Base-by-base conservation (phyloP, 768 basidiomycete genomes). In the Pisolithus marmoratus region DNA sequence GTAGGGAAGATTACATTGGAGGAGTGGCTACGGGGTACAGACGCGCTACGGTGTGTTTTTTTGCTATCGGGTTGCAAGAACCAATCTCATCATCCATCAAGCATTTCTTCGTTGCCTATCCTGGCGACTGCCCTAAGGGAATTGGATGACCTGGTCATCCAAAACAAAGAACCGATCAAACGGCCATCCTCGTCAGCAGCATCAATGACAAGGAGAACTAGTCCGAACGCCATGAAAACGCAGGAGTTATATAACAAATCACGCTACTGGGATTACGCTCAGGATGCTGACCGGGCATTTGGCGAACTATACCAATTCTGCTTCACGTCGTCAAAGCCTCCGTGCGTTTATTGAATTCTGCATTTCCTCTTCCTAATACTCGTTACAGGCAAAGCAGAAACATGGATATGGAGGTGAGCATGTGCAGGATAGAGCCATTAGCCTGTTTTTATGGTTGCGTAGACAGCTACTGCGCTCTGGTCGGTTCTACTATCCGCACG, bases 381-480 rank as follows among this genome's bases (percentile, higher is more conserved):
- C 37, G 50, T 27, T 29, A 27, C 41, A 90, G 87, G 63, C 77
- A 80, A 63, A 81, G 81, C 19, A 78, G 82, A 57, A 90, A 88
- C 63, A 81, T 90, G 55, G 88, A 90, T 48, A 87, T 91, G 75
- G 88, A 91, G 71, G 87, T 87, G 55, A 59, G 72, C 58, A 20
- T n/a, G 4, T 42, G 40, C 5, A n/a, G 14, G 29, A 12, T 41
- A 22, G 19, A 23, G 5, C 27, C 38, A 38, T 37, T 27, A 2
- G 20, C 40, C 12, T 27, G 15, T 31, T 19, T 56, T 52, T 27
- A 56, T 22, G 8, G 17, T 50, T 17, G 20, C 36, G 27, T 52
- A 90, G 84, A 87, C 83, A 23, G 83, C 88, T 8, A 69, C 74
- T 17, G 84, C 87, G 0, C 73, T 91, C 38, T 90, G 89, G 87